These are phyloP conservation scores for Tulasnella calospora DNA, from an alignment of 768 basidiomycete genomes.

Conservation along the genomic window DNA sequence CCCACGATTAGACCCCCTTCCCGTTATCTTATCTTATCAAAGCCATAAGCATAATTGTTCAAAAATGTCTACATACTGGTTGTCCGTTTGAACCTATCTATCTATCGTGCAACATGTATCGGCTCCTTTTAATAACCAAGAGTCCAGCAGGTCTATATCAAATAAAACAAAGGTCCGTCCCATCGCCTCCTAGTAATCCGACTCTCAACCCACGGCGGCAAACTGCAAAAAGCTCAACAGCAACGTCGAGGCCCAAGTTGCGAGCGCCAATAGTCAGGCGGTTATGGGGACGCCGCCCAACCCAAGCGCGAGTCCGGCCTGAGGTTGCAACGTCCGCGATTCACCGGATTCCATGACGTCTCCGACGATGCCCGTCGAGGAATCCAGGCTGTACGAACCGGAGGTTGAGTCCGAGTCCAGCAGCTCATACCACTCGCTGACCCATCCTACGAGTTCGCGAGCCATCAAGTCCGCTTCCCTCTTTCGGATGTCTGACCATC, in stretches of 20 bases:
- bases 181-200: background rate
- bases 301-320: background rate
- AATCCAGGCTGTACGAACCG: background rate
- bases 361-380: background rate
- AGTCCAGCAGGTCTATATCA: background rate
- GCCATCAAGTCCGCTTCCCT: conserved; percentile 50
- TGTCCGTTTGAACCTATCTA: background rate
- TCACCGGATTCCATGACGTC: background rate
- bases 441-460: conserved; percentile 49
- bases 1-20: background rate
- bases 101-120: background rate
- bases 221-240: background rate
- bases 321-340: background rate
- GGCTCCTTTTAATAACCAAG: background rate
- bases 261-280: background rate
- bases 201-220: background rate
- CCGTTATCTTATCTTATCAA: background rate
- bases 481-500: conserved; percentile 39
- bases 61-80: background rate
- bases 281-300: background rate
- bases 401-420: background rate
- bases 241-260: background rate
- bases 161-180: background rate
- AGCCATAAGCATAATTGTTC: background rate
- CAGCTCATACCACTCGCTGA: conserved; percentile 35